Conservation (phyloP, 306 rosid genomes). For the Sphenostylis stenocarpa region DNA sequence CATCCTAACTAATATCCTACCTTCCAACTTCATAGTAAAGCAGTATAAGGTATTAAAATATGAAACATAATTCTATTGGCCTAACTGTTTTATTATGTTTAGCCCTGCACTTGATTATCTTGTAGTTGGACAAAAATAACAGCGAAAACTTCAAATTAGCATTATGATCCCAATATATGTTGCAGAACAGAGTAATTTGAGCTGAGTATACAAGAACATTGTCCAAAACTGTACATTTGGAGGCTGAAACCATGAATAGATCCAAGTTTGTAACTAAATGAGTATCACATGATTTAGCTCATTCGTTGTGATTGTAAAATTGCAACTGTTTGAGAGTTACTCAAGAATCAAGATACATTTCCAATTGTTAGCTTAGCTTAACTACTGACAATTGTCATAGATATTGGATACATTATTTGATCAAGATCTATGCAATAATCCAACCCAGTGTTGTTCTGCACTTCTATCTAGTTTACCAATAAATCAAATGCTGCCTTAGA, state of each 20-base stretch:
- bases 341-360: background rate
- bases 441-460: background rate
- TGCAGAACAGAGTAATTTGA: background rate
- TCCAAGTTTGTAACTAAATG: background rate
- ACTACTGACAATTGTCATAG: background rate
- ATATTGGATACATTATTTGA: background rate
- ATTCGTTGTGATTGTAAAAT: background rate
- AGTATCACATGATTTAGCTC: background rate
- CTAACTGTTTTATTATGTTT: background rate
- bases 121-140: background rate
- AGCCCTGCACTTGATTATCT: background rate
- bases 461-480: background rate
- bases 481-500: conserved; percentile 15
- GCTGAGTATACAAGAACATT: background rate
- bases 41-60: background rate
- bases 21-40: background rate
- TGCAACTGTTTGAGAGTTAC: background rate
- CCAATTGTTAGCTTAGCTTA: background rate
- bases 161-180: background rate
- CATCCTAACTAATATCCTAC: background rate
- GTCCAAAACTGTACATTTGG: background rate
- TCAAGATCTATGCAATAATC: background rate
- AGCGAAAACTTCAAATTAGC: background rate
- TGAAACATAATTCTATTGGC: background rate
- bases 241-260: background rate